Evolutionary conservation across 176 grass and related monocot genomes (phyloP).

Genomic region (Eragrostis curvula): DNA sequence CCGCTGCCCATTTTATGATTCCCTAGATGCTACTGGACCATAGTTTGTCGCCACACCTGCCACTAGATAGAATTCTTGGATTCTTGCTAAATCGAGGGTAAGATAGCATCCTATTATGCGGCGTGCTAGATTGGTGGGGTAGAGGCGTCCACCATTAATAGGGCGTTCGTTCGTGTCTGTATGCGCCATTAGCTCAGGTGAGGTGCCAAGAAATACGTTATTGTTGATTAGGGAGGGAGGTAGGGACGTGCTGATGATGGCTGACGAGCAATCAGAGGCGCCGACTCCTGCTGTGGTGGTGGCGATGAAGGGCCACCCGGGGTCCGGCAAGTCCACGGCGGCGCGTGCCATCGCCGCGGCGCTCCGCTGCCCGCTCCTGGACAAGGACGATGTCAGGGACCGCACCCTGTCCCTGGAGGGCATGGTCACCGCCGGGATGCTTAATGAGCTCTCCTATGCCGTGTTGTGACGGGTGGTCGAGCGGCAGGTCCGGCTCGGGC

Average conservation of each 20-base stretch:
- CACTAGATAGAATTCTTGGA: slow-evolving; percentile 32
- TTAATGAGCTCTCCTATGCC: slow-evolving; percentile 85
- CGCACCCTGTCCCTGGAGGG: slow-evolving; percentile 72
- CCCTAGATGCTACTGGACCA: slow-evolving; percentile 30
- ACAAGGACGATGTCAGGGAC: slow-evolving; percentile 94
- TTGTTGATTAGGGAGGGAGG: background rate
- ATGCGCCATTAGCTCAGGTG: background rate
- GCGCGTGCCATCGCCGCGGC: slow-evolving; percentile 55
- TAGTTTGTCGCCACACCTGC: background rate
- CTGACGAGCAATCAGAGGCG: slow-evolving; percentile 2
- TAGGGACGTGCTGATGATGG: slow-evolving; percentile 4
- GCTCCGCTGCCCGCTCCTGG: slow-evolving; percentile 69
- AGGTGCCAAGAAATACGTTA: background rate
- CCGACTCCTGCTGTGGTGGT: slow-evolving; percentile 42
- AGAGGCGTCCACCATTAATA: slow-evolving; percentile 6
- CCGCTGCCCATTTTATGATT: background rate
- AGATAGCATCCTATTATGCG: background rate
- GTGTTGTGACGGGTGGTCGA: slow-evolving; percentile 61
- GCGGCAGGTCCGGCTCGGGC: slow-evolving; percentile 64
- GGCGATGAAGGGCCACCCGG: slow-evolving; percentile 92
- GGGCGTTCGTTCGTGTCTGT: background rate
- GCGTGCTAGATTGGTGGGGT: background rate
- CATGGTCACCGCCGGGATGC: background rate
- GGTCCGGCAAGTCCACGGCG: slow-evolving; percentile 86
- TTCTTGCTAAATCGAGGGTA: slow-evolving; percentile 41